Conservation (phyloP, 345 rosid species). For the Capsella bursapastoris region DNA sequence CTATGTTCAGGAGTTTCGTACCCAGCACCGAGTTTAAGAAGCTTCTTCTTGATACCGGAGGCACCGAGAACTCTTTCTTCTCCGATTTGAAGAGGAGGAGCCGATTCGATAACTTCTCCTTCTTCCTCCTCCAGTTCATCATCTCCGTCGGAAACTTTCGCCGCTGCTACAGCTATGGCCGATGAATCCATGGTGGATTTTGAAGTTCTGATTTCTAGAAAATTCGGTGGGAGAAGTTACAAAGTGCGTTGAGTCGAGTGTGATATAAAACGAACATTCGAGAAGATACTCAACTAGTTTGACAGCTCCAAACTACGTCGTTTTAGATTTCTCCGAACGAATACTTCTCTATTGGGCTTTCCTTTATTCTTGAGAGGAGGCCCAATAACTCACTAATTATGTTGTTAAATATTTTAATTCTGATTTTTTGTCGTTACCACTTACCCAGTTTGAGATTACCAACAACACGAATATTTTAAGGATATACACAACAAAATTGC, state of each 20-base stretch:
- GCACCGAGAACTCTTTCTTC: constrained; percentile 56
- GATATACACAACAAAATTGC: background rate
- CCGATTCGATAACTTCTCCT: constrained; percentile 52
- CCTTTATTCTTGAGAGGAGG: background rate
- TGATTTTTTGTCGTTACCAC: background rate
- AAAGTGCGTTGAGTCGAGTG: background rate
- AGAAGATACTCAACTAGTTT: no score
- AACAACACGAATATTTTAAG: background rate
- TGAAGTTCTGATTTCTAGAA: background rate
- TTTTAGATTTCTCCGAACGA: no score
- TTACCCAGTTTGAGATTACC: background rate
- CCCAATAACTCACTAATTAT: background rate
- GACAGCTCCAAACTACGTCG: no score
- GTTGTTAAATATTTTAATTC: background rate
- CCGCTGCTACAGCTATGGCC: background rate
- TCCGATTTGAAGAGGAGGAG: constrained; percentile 64
- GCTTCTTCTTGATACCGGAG: constrained; percentile 40
- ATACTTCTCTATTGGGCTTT: no score
- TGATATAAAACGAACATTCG: no score
- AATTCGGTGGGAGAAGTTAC: background rate
- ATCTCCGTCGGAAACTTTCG: background rate
- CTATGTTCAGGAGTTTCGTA: constrained; percentile 67
- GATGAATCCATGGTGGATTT: background rate
- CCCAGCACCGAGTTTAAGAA: constrained; percentile 28
- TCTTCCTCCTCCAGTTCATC: constrained; percentile 63